A percentile compares a stretch with the other conserved stretches of the same genome.
phyloP scores from a whole-genome alignment of 106 monocot species.

The Platanthera zijinensis region DNA sequence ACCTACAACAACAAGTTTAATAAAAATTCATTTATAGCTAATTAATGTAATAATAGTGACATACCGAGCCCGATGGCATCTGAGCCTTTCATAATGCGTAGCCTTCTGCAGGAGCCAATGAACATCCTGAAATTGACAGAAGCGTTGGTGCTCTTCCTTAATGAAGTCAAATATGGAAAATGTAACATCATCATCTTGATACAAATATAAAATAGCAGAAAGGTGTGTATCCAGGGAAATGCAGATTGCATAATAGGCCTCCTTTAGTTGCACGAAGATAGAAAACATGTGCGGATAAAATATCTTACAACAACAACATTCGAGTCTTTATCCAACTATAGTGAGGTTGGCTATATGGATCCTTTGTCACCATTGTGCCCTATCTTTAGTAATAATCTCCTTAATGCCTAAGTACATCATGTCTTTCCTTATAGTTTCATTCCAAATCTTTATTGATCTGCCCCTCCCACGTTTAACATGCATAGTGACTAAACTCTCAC shows the following conservation, averaged over 20 bases:
- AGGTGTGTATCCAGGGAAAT: neutral
- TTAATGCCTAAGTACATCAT: too few relatives aligned
- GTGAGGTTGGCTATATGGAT: too few relatives aligned
- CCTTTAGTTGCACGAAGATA: neutral
- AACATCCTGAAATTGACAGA: constrained; percentile 43
- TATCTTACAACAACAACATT: neutral
- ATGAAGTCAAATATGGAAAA: neutral
- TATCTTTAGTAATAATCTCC: too few relatives aligned
- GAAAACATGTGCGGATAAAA: neutral
- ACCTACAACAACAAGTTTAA: neutral
- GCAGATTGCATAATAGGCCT: neutral
- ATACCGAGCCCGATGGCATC: constrained; percentile 77
- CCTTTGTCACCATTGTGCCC: too few relatives aligned
- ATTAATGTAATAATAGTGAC: neutral
- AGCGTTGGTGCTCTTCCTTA: neutral
- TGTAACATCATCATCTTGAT: neutral
- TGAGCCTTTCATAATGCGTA: constrained; percentile 78
- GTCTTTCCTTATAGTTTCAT: too few relatives aligned
- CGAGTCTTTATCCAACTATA: neutral
- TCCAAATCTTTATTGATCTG: too few relatives aligned
- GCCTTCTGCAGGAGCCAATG: constrained; percentile 48
- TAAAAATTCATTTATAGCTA: neutral
- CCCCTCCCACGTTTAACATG: too few relatives aligned
- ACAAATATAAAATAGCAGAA: neutral
- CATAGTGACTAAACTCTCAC: too few relatives aligned